A percentile compares a stretch with the other conserved stretches of the same genome.
phyloP scores from a whole-genome alignment of 106 monocot genomes.

The Dendrobium nobile region DNA sequence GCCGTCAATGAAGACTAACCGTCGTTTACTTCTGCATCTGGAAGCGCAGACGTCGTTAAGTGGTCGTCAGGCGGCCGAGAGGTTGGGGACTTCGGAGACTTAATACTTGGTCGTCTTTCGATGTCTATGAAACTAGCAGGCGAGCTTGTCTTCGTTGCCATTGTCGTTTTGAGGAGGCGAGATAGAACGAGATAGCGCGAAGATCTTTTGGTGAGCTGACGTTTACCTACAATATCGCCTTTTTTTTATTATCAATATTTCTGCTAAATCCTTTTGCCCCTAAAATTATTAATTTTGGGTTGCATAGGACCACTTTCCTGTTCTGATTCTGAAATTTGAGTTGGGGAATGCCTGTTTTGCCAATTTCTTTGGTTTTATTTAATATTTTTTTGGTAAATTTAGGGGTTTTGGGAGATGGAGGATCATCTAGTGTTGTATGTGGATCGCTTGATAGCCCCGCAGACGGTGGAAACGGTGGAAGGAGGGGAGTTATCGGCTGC shows the following conservation, averaged over 20 bases:
- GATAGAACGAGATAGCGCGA: neutral
- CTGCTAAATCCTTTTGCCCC: neutral
- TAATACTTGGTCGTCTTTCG: neutral
- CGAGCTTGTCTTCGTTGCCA: neutral
- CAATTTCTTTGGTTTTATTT: neutral
- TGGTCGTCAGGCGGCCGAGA: too few relatives aligned
- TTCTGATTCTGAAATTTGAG: too few relatives aligned
- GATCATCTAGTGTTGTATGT: slow-evolving; percentile 25
- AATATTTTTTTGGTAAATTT: neutral
- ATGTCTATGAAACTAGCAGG: neutral
- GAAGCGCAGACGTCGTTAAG: neutral
- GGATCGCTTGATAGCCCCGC: slow-evolving; percentile 13
- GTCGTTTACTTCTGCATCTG: neutral
- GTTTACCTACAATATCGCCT: neutral
- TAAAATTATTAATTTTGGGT: neutral
- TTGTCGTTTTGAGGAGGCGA: neutral
- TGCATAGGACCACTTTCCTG: too few relatives aligned
- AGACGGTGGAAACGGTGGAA: neutral
- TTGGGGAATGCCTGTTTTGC: neutral
- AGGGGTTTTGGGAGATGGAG: neutral
- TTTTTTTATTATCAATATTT: neutral
- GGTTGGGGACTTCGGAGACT: too few relatives aligned
- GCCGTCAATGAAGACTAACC: neutral
- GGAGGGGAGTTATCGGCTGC: neutral
- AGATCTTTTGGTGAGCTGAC: neutral